A percentile compares a stretch with the other conserved stretches of the same genome.
Evolutionary conservation across 2,329 filamentous ascomycete species (phyloP).

Genomic region (Fusarium sp.): DNA sequence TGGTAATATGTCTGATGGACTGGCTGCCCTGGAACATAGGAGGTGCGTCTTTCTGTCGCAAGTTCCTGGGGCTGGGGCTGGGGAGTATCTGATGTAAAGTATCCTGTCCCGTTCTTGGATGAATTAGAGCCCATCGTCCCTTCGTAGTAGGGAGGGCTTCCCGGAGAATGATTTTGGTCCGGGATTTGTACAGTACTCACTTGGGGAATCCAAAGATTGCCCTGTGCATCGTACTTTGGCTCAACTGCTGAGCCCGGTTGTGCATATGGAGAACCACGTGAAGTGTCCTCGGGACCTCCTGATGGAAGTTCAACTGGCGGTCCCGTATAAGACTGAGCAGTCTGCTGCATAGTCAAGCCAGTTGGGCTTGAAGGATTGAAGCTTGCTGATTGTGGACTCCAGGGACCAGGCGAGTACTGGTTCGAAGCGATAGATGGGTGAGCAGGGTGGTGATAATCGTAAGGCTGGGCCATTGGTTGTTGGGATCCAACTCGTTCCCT

Average conservation of each 20-base stretch:
- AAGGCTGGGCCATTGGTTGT: constrained; percentile 42
- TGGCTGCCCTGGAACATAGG: constrained; percentile 18
- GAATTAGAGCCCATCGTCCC: constrained; percentile 22
- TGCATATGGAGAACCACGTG: constrained; percentile 30
- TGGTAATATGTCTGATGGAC: constrained; percentile 45
- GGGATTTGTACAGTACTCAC: constrained; percentile 48
- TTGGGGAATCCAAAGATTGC: constrained; percentile 50
- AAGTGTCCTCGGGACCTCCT: constrained; percentile 20
- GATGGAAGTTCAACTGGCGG: constrained; percentile 48
- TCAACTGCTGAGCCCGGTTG: constrained; percentile 26
- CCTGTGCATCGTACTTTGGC: constrained; percentile 49
- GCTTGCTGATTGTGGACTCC: constrained; percentile 44
- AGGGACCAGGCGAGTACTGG: constrained; percentile 41
- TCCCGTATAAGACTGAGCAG: constrained; percentile 35
- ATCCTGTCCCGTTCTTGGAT: constrained; percentile 34
- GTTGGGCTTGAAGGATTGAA: constrained; percentile 36
- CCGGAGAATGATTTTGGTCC: constrained; percentile 35
- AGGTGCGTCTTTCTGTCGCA: constrained; percentile 32
- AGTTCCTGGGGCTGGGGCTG: constrained; percentile 46
- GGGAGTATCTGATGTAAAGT: constrained; percentile 35
- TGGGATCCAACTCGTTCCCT: constrained; percentile 32
- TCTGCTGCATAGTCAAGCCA: constrained; percentile 31
- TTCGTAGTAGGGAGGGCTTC: constrained; percentile 36
- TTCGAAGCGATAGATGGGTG: constrained; percentile 38
- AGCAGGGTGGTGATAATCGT: constrained; percentile 41